These are phyloP conservation scores for Sporisorium iseilematis-ciliati DNA, from an alignment of 1,284 basidiomycete genomes.

Conservation along the genomic window DNA sequence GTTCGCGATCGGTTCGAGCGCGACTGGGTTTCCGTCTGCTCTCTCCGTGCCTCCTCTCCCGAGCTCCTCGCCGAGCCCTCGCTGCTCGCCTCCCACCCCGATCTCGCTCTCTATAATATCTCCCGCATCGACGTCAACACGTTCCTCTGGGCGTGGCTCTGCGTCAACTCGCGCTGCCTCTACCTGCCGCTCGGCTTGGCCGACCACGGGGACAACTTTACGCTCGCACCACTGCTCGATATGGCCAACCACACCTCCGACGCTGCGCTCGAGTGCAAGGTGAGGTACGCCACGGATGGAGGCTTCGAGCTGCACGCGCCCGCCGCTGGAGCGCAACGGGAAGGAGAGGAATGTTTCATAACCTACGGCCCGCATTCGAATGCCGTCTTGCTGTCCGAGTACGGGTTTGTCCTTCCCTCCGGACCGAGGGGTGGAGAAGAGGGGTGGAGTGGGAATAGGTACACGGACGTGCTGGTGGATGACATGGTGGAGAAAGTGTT, in stretches of 20 bases:
- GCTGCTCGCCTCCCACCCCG: slow-evolving; percentile 6
- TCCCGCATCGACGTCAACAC: slow-evolving; percentile 8
- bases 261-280: slow-evolving; percentile 48
- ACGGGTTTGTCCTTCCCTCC: slow-evolving; percentile 58
- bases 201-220: slow-evolving; percentile 64
- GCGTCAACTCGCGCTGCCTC: slow-evolving; percentile 66
- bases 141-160: slow-evolving; percentile 62
- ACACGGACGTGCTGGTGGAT: slow-evolving; percentile 56
- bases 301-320: slow-evolving; percentile 58
- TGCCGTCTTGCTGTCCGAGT: slow-evolving; percentile 57
- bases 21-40: slow-evolving; percentile 40
- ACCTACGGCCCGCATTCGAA: slow-evolving; percentile 66
- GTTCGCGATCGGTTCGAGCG: slow-evolving; percentile 45
- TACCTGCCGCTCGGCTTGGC: slow-evolving; percentile 54
- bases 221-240: slow-evolving; percentile 65
- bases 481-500: slow-evolving; percentile 34
- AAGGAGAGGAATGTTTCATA: slow-evolving; percentile 60
- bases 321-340: neutral
- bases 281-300: slow-evolving; percentile 36
- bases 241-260: slow-evolving; percentile 67
- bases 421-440: neutral
- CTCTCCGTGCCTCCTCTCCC: slow-evolving; percentile 9
- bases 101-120: slow-evolving; percentile 15
- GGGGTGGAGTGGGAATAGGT: slow-evolving; percentile 55
- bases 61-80: slow-evolving; percentile 28